Evolutionary conservation across 2,329 filamentous ascomycete genomes (phyloP), one percentile per base, ranked within the genome.

Genomic region (Penicillium psychrosexuale): DNA sequence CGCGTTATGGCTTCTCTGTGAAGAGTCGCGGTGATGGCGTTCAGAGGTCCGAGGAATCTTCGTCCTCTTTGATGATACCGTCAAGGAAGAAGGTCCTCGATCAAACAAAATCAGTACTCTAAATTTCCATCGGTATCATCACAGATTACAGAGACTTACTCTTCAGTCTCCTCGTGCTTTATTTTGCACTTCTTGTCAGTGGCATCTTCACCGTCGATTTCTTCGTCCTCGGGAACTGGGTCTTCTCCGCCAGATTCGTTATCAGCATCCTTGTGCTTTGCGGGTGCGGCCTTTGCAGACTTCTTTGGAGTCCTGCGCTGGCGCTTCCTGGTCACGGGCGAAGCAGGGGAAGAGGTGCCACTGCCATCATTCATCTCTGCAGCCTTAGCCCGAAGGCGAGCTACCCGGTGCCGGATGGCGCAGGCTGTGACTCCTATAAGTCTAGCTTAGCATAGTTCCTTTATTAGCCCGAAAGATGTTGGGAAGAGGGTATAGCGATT

Each of bases 391-490:
- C 43, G 30, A 12, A 46, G 43, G 5, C 43, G 43, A n/a, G 19
- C 8, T 3, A 46, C 3, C 5, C 43, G 43, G 30, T 46, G 30
- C 6, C 43, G 30, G 8, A 46, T 1, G 5, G 43, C 43, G 3
- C 19, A n/a, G 17, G 8, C 30, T 0, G 43, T 46, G 5, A 24
- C 30, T 46, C 43, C 43, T 46, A 34, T 33, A 24, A 8, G 0
- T 24, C 8, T 24, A 9, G 13, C 4, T 46, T 24, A 46, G 43
- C 8, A 24, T 34, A 5, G 13, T 34, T 2, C 1, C 13, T 24
- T 1, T n/a, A 22, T n/a, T 0, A n/a, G 12, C 12, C 4, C 8
- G 8, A 3, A 15, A 15, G n/a, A 3, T 9, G 3, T 1, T 3
- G 2, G 6, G 12, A 22, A 22, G 8, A 3, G 4, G 11, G 3